phyloP scores from a whole-genome alignment of 2,329 filamentous ascomycete genomes.

The Phaeoacremonium minimum region DNA sequence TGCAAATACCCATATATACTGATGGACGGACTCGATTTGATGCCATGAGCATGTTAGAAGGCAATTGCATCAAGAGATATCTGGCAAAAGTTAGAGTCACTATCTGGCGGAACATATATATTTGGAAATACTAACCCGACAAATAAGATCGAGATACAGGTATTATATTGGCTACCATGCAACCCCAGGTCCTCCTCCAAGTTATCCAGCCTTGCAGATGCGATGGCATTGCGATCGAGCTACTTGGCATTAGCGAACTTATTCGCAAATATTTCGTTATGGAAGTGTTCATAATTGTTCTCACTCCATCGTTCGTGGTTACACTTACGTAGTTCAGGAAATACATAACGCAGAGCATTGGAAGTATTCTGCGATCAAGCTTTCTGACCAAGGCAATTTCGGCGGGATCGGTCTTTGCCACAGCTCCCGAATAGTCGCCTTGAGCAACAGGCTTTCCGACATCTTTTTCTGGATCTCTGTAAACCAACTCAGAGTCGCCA shows the following conservation, averaged over 20 bases:
- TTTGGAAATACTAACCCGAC: constrained; percentile 32
- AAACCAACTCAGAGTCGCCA: background rate
- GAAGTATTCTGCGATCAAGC: constrained; percentile 30
- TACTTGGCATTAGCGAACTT: constrained; percentile 6
- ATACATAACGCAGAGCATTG: constrained; percentile 34
- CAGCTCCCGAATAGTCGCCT: constrained; percentile 25
- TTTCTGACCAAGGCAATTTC: constrained; percentile 31
- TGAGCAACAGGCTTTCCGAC: background rate
- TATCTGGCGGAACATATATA: no score
- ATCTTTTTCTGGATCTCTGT: background rate
- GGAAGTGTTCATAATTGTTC: no score
- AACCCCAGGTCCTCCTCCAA: constrained; percentile 47
- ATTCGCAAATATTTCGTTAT: no score
- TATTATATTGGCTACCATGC: constrained; percentile 42
- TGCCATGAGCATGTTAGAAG: constrained; percentile 39
- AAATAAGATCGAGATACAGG: constrained; percentile 43
- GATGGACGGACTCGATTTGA: constrained; percentile 26
- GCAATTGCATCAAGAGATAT: constrained; percentile 42
- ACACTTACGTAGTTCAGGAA: constrained; percentile 28
- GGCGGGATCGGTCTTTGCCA: constrained; percentile 22
- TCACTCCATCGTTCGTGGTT: background rate
- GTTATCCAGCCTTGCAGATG: constrained; percentile 49
- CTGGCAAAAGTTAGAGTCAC: constrained; percentile 1
- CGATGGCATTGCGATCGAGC: constrained; percentile 52
- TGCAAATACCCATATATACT: constrained; percentile 23